phyloP scores from a whole-genome alignment of 2,329 filamentous ascomycete species.

The Harringtonia lauricola region DNA sequence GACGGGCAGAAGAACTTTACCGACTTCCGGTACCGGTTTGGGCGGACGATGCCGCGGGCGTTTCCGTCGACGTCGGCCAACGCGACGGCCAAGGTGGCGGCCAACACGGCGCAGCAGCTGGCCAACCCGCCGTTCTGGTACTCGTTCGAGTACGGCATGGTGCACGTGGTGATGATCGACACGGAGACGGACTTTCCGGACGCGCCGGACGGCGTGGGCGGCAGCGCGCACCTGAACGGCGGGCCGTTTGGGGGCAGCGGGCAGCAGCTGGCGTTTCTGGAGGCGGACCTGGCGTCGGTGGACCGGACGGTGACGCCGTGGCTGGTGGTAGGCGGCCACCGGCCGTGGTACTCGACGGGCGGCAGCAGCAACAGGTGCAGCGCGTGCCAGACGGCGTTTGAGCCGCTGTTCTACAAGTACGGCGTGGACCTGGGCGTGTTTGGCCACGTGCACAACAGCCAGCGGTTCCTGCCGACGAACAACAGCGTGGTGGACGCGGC shows the following conservation, averaged over 20 bases:
- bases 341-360: constrained; percentile 35
- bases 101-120: constrained; percentile 31
- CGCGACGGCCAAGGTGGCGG: constrained; percentile 26
- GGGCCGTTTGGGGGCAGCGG: constrained; percentile 36
- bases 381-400: constrained; percentile 40
- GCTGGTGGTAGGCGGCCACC: constrained; percentile 32
- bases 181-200: constrained; percentile 44
- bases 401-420: constrained; percentile 41
- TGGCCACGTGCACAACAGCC: constrained; percentile 47
- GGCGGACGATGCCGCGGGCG: constrained; percentile 36
- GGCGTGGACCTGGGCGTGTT: constrained; percentile 46
- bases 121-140: constrained; percentile 47
- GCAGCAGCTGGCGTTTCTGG: constrained; percentile 44
- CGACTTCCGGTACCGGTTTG: constrained; percentile 45
- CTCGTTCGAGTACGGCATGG: constrained; percentile 48
- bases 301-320: constrained; percentile 44
- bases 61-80: constrained; percentile 37
- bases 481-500: constrained; percentile 23
- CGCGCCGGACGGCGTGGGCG: constrained; percentile 28
- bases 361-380: constrained; percentile 22
- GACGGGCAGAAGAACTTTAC: constrained; percentile 49
- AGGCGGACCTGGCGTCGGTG: constrained; percentile 42
- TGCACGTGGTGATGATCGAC: constrained; percentile 41
- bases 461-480: constrained; percentile 35
- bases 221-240: constrained; percentile 25